phyloP scores from a whole-genome alignment of 345 rosid genomes.

The Aquilaria yunnanensis region DNA sequence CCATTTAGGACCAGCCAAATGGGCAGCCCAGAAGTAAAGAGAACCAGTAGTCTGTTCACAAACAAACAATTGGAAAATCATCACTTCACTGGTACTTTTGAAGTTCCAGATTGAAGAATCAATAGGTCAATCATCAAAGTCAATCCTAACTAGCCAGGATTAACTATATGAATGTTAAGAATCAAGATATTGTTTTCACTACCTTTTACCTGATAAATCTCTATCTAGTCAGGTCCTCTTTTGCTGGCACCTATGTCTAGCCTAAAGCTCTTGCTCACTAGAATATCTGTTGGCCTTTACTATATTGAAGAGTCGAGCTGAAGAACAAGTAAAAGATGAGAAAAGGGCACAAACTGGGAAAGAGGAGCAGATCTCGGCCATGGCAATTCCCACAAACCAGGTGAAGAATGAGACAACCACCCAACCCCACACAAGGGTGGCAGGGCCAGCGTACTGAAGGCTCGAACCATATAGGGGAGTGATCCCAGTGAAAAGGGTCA shows the following conservation, averaged over 20 bases:
- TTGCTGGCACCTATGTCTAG: too few relatives aligned
- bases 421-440: constrained; percentile 67
- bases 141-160: too few relatives aligned
- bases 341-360: constrained; percentile 35
- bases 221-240: too few relatives aligned
- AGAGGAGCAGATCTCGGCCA: constrained; percentile 71
- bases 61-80: constrained; percentile 3
- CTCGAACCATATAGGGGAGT: constrained; percentile 58
- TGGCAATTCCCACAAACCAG: constrained; percentile 52
- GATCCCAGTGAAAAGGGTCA: constrained; percentile 61
- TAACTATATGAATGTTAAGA: too few relatives aligned
- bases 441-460: constrained; percentile 54
- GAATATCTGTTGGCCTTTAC: too few relatives aligned
- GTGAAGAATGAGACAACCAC: constrained; percentile 59
- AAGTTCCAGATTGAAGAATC: neutral
- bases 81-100: neutral
- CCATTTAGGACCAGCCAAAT: constrained; percentile 59
- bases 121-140: too few relatives aligned
- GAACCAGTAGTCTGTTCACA: constrained; percentile 58
- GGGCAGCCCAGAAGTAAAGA: constrained; percentile 70
- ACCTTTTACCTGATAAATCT: too few relatives aligned
- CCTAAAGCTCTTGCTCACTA: too few relatives aligned
- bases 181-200: too few relatives aligned
- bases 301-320: neutral
- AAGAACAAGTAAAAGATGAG: neutral